Base-by-base conservation (phyloP, 345 rosid genomes). In the Combretum micranthum region DNA sequence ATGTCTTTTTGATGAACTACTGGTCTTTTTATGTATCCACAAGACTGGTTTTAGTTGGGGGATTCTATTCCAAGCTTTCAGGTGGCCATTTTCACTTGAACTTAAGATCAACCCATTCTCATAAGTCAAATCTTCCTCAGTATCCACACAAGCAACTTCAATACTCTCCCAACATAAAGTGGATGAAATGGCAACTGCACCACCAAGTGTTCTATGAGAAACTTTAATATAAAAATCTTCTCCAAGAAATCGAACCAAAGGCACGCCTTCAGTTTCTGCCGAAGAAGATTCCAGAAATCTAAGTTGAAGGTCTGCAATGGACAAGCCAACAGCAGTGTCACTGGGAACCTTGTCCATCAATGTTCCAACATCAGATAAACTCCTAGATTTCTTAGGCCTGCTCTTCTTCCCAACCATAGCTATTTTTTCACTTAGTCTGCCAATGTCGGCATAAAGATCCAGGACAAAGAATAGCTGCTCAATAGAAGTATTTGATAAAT, bases 391-490 rank as follows among this genome's bases (percentile, higher is more conserved):
- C 62, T 53, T 72, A 55, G 52, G 50, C 53, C 86, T 81, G 71
- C 75, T 85, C 42, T 63, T 72, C 73, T 81, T 85, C 50, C 95
- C 84, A 65, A 77, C 82, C 52, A 56, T 69, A n/a, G 86, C 83
- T 64, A 89, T 83, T 71, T 78, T 86, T 64, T 93, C 95, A 71
- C 90, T 78, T 60, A 93, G 82, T 62, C 61, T 75, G 48, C 90
- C 97, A 64, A 93, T 73, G 68, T 93, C 78, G 18, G 92, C 68
- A 72, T 85, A 89, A 32, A 93, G 82, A 72, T 87, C 96, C 68
- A 93, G 74, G 60, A 89, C 96, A 66, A 85, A 93, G 72, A 85
- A 93, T 64, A 89, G 75, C 78, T 93, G 99, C 73, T 89, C 99
- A 60, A 93, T 90, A 3, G 99, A 93, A 71, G 99, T 81, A 76